Conservation (phyloP, 805 yeast genomes). For the Starmerella asiatica region DNA sequence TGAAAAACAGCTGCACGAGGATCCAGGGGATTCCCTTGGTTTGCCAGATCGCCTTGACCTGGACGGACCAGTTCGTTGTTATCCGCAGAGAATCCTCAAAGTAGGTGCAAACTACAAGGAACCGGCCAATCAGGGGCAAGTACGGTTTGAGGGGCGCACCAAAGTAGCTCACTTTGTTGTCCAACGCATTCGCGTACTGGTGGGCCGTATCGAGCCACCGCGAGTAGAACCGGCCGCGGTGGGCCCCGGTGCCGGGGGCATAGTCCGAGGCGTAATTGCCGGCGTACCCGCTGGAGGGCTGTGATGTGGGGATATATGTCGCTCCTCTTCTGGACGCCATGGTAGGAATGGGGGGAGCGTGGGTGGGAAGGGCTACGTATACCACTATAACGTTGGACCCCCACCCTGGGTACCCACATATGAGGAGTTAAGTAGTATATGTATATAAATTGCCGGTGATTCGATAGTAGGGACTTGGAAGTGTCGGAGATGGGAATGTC, state of each 20-base stretch:
- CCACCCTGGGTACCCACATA: no score
- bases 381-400: no score
- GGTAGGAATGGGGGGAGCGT: no score
- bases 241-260: background rate
- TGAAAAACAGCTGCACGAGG: constrained; percentile 60
- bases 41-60: constrained; percentile 67
- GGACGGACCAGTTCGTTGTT: constrained; percentile 78
- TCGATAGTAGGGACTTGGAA: no score
- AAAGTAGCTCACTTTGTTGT: constrained; percentile 24
- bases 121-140: constrained; percentile 78
- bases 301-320: background rate
- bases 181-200: constrained; percentile 22
- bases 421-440: no score
- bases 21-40: constrained; percentile 68
- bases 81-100: constrained; percentile 80
- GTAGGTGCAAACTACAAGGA: constrained; percentile 85
- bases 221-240: constrained; percentile 3
- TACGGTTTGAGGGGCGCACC: constrained; percentile 30
- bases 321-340: background rate
- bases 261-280: background rate
- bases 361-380: no score
- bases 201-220: constrained; percentile 10
- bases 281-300: background rate
- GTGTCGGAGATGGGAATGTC: no score
- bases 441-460: no score